Evolutionary conservation across 2,329 filamentous ascomycete genomes (phyloP).

Genomic region (Neurospora crassa): DNA sequence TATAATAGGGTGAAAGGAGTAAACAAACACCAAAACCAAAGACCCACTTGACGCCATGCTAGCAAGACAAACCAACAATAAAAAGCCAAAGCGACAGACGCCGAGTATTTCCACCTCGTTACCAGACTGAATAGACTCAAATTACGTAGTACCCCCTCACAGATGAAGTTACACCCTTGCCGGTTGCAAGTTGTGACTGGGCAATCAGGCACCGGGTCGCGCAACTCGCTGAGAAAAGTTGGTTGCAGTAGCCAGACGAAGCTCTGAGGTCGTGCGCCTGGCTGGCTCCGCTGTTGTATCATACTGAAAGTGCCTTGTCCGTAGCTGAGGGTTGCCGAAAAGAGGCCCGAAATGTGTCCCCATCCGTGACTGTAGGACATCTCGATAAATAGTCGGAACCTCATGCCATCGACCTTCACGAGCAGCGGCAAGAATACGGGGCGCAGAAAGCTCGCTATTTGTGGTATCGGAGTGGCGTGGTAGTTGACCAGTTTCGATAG

Average conservation of each 20-base stretch:
- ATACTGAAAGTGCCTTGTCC: not conserved
- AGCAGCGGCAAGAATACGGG: conserved; percentile 44
- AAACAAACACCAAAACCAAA: not conserved
- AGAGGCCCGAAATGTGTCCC: not conserved
- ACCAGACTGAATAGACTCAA: not conserved
- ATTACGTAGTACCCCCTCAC: not conserved
- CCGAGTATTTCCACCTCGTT: not conserved
- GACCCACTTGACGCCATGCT: not conserved
- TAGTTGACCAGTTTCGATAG: conserved; percentile 52
- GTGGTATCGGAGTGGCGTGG: conserved; percentile 32
- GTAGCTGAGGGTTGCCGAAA: not conserved
- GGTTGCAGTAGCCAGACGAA: not conserved
- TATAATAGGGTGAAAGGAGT: not conserved
- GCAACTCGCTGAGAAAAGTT: not conserved
- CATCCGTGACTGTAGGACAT: not conserved
- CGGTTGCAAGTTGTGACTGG: not conserved
- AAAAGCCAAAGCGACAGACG: not conserved
- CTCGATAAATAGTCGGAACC: conserved; percentile 29
- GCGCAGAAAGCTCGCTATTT: conserved; percentile 32
- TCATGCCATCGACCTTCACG: conserved; percentile 47
- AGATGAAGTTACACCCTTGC: not conserved
- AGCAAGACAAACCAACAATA: not conserved
- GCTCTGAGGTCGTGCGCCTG: not conserved
- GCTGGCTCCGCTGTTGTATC: not conserved
- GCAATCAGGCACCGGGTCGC: not conserved